Evolutionary conservation across 2,329 filamentous ascomycete species (phyloP).

Genomic region (Botryotinia convoluta): DNA sequence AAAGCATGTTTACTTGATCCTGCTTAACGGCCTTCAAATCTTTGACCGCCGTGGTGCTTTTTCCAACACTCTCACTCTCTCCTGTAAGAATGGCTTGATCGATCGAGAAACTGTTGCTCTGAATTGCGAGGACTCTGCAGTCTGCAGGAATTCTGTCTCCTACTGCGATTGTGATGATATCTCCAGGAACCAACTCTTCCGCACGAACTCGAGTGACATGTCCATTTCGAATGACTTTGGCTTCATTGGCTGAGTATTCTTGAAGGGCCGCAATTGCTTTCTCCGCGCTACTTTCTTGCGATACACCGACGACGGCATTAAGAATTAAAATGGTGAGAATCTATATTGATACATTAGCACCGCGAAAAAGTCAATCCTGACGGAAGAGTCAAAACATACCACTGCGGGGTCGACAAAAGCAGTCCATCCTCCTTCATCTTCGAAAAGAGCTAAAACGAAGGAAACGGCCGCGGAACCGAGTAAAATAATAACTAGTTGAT

Average conservation of each 20-base stretch:
- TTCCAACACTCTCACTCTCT: slow-evolving; percentile 94
- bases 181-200: slow-evolving; percentile 94
- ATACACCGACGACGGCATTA: slow-evolving; percentile 95
- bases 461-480: slow-evolving; percentile 90
- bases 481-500: slow-evolving; percentile 94
- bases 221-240: slow-evolving; percentile 81
- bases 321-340: slow-evolving; percentile 96
- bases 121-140: slow-evolving; percentile 82
- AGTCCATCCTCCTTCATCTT: slow-evolving; percentile 90
- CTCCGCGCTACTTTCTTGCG: slow-evolving; percentile 97
- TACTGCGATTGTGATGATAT: slow-evolving; percentile 82
- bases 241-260: slow-evolving; percentile 98
- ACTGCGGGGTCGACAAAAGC: slow-evolving; percentile 96
- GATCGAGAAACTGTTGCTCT: slow-evolving; percentile 95
- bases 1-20: slow-evolving; percentile 96
- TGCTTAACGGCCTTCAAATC: slow-evolving; percentile 90
- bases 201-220: slow-evolving; percentile 81
- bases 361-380: no score
- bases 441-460: slow-evolving; percentile 88
- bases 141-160: slow-evolving; percentile 94
- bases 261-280: slow-evolving; percentile 97
- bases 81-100: slow-evolving; percentile 97
- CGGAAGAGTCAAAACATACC: slow-evolving; percentile 54
- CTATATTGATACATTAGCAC: slow-evolving; percentile 45
- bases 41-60: slow-evolving; percentile 67